A percentile compares a stretch with the other conserved stretches of the same genome.
Conservation (phyloP, 176 grass and related monocot species). For the Pontederia paniculata region DNA sequence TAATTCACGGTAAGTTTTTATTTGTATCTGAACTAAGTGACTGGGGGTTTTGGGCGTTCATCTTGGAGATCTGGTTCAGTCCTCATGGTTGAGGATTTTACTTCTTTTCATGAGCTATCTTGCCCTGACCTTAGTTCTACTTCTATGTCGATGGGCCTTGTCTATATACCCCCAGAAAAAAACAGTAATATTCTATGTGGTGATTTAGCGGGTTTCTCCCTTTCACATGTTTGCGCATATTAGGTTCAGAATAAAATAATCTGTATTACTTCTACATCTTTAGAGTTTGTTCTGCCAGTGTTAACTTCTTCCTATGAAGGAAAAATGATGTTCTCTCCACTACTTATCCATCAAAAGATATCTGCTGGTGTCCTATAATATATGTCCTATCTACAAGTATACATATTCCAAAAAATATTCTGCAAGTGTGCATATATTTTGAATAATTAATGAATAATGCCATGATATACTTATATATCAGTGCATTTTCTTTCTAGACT, state of each 20-base stretch:
- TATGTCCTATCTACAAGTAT: no score
- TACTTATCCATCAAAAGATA: no score
- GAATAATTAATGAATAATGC: slow-evolving; percentile 4
- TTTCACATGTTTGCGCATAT: background rate
- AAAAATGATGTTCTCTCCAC: no score
- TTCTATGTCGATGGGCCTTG: background rate
- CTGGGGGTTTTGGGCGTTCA: background rate
- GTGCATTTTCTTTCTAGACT: slow-evolving; percentile 44
- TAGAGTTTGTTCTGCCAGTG: background rate
- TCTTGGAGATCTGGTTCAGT: background rate
- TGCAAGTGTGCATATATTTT: no score
- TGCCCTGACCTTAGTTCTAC: no score
- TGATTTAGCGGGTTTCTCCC: background rate
- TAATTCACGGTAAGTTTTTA: slow-evolving; percentile 58
- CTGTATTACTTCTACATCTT: no score
- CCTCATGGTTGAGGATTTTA: background rate
- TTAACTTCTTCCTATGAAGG: background rate
- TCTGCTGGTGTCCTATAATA: no score
- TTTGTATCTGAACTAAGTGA: slow-evolving; percentile 11
- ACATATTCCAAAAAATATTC: no score
- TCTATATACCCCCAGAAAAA: background rate
- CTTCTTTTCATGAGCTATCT: no score
- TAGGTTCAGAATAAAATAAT: no score
- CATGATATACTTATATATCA: background rate
- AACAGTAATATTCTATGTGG: background rate